Conservation (phyloP, 495 filamentous ascomycete genomes). For the Staphylotrichum tortipilum region DNA sequence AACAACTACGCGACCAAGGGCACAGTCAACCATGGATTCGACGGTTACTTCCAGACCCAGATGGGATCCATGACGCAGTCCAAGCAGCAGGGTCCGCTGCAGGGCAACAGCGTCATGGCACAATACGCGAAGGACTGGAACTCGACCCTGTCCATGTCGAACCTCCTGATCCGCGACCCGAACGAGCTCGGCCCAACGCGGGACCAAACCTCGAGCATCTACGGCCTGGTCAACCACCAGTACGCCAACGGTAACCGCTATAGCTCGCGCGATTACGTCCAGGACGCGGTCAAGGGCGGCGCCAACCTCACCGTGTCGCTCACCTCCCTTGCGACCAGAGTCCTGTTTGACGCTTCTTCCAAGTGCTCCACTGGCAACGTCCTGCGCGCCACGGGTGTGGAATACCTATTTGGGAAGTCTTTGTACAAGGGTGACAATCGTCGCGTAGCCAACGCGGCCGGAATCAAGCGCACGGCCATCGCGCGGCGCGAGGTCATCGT, state of each 20-base stretch:
- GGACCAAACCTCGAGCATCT: conserved; percentile 28
- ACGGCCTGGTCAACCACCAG: conserved; percentile 26
- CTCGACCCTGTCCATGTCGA: conserved; percentile 16
- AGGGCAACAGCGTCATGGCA: conserved; percentile 26
- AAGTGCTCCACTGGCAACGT: not conserved
- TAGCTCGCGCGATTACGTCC: conserved; percentile 30
- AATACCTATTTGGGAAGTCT: not conserved
- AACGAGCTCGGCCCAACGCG: conserved; percentile 23
- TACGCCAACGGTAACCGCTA: conserved; percentile 30
- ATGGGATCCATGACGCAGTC: conserved; percentile 25
- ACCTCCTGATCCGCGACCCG: conserved; percentile 27
- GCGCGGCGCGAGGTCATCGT: conserved; percentile 1
- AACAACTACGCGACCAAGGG: not conserved
- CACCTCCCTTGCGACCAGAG: conserved; percentile 27
- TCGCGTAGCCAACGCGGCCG: not conserved
- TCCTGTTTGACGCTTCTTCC: conserved; percentile 2
- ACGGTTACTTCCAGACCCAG: conserved; percentile 23
- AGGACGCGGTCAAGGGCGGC: conserved; percentile 17
- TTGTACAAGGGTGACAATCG: not conserved
- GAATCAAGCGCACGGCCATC: not conserved
- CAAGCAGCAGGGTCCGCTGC: conserved; percentile 12
- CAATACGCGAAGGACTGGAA: conserved; percentile 22
- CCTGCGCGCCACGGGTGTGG: not conserved
- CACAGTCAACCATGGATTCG: not conserved
- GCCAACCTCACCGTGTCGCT: conserved; percentile 28